Conservation (phyloP, 129 eudicot genomes). For the Flaveria sonorensis region DNA sequence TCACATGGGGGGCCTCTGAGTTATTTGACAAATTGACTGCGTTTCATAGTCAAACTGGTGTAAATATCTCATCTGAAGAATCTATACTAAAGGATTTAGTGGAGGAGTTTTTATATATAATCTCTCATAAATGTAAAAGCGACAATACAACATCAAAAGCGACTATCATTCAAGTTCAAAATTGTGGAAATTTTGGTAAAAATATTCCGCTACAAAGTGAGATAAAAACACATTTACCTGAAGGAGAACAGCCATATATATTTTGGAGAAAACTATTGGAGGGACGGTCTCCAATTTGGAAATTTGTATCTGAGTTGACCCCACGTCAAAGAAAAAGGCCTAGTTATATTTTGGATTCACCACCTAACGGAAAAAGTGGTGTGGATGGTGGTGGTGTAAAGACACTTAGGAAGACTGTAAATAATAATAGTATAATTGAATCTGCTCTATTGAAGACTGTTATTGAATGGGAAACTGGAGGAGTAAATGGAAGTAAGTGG, state of each 20-base stretch:
- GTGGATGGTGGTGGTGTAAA: constrained; percentile 50
- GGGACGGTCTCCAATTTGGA: constrained; percentile 62
- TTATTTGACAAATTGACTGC: constrained; percentile 52
- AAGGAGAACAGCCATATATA: constrained; percentile 50
- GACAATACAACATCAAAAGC: constrained; percentile 24
- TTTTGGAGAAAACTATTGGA: constrained; percentile 79
- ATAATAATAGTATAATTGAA: constrained; percentile 27
- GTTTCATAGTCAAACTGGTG: constrained; percentile 44
- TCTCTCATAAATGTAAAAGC: constrained; percentile 40
- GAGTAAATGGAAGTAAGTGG: constrained; percentile 40
- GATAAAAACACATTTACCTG: constrained; percentile 38
- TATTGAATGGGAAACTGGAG: constrained; percentile 32
- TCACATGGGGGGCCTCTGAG: constrained; percentile 77
- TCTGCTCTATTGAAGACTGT: constrained; percentile 35
- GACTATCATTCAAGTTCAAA: constrained; percentile 44
- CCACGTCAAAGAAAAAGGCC: constrained; percentile 74
- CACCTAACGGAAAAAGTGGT: constrained; percentile 25
- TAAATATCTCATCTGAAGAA: constrained; percentile 41
- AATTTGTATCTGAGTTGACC: constrained; percentile 41
- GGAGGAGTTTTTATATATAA: constrained; percentile 49
- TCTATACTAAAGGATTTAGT: constrained; percentile 43
- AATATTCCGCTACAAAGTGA: constrained; percentile 48
- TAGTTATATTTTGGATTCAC: constrained; percentile 33
- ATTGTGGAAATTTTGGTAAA: constrained; percentile 47
- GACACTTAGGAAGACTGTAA: constrained; percentile 49